phyloP scores from a whole-genome alignment of 305 asterid genomes.

The Solanum hybrid region DNA sequence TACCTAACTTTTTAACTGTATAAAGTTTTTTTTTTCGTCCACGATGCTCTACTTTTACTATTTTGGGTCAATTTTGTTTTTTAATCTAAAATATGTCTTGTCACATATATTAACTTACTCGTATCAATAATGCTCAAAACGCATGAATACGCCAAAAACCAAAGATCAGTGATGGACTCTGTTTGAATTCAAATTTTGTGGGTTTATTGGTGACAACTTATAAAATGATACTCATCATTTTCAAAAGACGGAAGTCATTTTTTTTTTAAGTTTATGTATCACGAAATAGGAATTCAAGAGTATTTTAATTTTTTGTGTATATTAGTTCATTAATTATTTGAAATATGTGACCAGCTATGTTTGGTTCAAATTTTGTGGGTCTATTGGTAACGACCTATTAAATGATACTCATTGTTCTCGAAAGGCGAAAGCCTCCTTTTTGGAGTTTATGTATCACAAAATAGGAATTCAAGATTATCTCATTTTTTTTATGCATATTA shows the following conservation, averaged over 20 bases:
- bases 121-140: too few species aligned
- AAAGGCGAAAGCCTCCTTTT: rapidly evolving
- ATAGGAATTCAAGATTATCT: neutral
- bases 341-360: neutral
- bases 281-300: neutral
- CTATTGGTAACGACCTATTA: neutral
- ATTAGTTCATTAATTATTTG: neutral
- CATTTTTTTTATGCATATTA: neutral
- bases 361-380: neutral
- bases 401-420: neutral
- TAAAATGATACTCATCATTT: too few species aligned
- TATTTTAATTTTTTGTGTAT: neutral
- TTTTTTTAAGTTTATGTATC: neutral
- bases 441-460: neutral
- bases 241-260: rapidly evolving
- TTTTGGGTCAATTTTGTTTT: neutral
- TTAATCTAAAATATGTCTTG: too few species aligned
- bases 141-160: neutral
- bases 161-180: neutral
- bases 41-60: neutral
- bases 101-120: too few species aligned
- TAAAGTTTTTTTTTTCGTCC: neutral
- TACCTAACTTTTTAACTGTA: neutral
- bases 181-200: neutral
- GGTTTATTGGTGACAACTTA: neutral